Conservation (phyloP, 768 basidiomycete genomes). For the Mycena vulgaris region DNA sequence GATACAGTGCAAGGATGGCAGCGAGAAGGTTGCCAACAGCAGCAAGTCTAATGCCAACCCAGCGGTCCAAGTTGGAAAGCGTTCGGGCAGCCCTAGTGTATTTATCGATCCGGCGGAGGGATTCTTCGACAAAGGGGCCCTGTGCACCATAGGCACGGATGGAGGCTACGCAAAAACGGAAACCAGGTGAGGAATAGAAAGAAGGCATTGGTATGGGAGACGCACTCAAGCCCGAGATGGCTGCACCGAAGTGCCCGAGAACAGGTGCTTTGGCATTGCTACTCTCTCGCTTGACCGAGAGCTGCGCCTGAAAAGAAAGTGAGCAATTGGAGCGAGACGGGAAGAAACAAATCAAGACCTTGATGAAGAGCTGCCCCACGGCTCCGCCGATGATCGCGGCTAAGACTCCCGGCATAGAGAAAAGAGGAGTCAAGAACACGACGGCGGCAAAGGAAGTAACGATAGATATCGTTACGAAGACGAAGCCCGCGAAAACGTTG, state of each 20-base stretch:
- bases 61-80: slow-evolving; percentile 55
- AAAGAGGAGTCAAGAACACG: slow-evolving; percentile 46
- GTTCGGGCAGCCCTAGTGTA: slow-evolving; percentile 52
- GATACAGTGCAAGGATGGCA: slow-evolving; percentile 52
- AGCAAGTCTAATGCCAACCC: slow-evolving; percentile 58
- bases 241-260: slow-evolving; percentile 57
- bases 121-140: slow-evolving; percentile 52
- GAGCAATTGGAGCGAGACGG: neutral
- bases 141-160: slow-evolving; percentile 68
- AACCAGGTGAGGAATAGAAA: neutral
- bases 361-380: slow-evolving; percentile 47
- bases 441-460: slow-evolving; percentile 50
- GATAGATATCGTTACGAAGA: slow-evolving; percentile 31
- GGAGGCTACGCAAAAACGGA: slow-evolving; percentile 41
- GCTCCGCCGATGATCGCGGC: slow-evolving; percentile 50
- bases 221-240: slow-evolving; percentile 59
- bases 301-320: slow-evolving; percentile 32
- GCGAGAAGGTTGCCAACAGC: slow-evolving; percentile 62
- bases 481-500: slow-evolving; percentile 34
- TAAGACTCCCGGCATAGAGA: slow-evolving; percentile 49
- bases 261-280: slow-evolving; percentile 45
- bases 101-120: slow-evolving; percentile 58
- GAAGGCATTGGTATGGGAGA: neutral
- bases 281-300: slow-evolving; percentile 47
- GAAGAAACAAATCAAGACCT: neutral